Base-by-base conservation (phyloP, 2,329 filamentous ascomycete genomes). In the Claviceps sp. region DNA sequence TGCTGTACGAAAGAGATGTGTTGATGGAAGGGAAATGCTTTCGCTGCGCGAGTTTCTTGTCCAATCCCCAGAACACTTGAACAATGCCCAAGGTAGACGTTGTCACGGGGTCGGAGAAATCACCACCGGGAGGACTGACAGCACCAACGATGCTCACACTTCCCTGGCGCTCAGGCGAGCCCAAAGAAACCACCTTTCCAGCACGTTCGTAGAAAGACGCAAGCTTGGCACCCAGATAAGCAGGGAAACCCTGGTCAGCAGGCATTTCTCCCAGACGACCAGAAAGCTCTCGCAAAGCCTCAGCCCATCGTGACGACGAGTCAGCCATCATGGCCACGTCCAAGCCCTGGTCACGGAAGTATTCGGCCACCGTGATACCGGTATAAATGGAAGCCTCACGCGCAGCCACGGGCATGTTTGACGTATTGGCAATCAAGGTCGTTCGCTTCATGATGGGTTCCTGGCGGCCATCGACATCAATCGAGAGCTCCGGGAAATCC, bases 361-460 rank as follows among this genome's bases (percentile, higher is more conserved):
- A 98, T 67, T 98, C 93, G 43, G 89, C 87, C 0, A 96, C 85
- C 0, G 89, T 95, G 58, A 96, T 95, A 48, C 81, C 93, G 3
- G 93, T 98, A 73, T 98, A 98, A 67, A 98, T 98, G 58, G 93
- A 98, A 53, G 93, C 93, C 71, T 98, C 93, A 73, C 93, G 89
- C 55, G 93, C 93, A 58, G 93, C 93, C 64, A 98, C 93, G 56
- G 93, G 93, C 93, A 98, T 98, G 78, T 98, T 98, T 62, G 93
- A 98, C 44, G 93, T 98, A 73, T 98, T 98, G 69, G 93, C 93
- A 66, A 98, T 97, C 55, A 98, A 79, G 22, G 89, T 94, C 16
- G 93, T 98, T 69, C 93, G 91, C 82, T 98, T 98, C 93, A 98
- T 98, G 76, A 98, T 98, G 60, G 91, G 90, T 69, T 98, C 93